These are phyloP conservation scores for Cordyceps fumosorosea DNA, from an alignment of 2,329 filamentous ascomycete species.

Conservation along the genomic window DNA sequence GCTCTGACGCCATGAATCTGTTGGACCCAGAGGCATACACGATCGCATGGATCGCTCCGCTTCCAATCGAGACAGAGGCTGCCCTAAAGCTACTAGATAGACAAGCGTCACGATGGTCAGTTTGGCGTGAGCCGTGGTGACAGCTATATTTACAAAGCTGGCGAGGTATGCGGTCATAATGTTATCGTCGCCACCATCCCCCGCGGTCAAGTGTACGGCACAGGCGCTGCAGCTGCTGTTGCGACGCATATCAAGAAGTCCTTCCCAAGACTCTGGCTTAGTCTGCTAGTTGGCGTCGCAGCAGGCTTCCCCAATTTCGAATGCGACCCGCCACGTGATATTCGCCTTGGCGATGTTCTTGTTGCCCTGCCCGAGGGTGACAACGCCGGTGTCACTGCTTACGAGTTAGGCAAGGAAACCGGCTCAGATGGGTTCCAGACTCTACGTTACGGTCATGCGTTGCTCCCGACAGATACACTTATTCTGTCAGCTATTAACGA, in stretches of 20 bases:
- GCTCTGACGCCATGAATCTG: not conserved
- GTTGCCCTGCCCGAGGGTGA: conserved; percentile 23
- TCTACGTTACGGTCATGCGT: conserved; percentile 19
- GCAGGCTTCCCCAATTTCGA: conserved; percentile 25
- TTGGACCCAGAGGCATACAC: conserved; percentile 20
- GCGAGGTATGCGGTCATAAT: conserved; percentile 29
- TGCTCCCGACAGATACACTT: conserved; percentile 24
- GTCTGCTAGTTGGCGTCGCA: conserved; percentile 30
- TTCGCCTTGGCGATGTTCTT: conserved; percentile 32
- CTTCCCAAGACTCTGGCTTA: conserved; percentile 30
- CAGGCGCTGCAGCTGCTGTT: conserved; percentile 25
- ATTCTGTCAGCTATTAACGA: conserved; percentile 28
- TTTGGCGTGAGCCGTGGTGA: conserved; percentile 27
- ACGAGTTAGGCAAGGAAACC: conserved; percentile 29
- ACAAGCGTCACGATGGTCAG: conserved; percentile 24
- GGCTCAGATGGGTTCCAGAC: conserved; percentile 20
- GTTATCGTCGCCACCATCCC: conserved; percentile 28
- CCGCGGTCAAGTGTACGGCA: conserved; percentile 26
- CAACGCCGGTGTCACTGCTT: conserved; percentile 24
- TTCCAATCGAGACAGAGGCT: conserved; percentile 30
- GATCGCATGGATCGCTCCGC: conserved; percentile 19
- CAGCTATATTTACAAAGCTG: conserved; percentile 31
- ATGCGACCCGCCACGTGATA: conserved; percentile 23
- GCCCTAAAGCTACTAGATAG: conserved; percentile 30
- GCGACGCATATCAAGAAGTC: conserved; percentile 26